Base-by-base conservation (phyloP, 2,329 filamentous ascomycete genomes). In the Aspergillus sp. region DNA sequence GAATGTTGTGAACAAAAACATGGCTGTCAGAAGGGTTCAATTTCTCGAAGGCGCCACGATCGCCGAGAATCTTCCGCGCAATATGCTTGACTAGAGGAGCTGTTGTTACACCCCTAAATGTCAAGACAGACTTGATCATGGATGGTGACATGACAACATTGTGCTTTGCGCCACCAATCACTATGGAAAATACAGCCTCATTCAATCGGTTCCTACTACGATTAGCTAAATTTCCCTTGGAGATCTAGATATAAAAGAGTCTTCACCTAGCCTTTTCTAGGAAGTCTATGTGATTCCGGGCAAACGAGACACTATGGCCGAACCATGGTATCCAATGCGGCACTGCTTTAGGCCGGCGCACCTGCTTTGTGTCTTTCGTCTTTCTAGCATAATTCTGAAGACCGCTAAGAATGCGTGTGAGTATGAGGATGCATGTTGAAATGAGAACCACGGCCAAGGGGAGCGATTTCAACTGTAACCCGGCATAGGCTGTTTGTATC, bases 281-380 rank as follows among this genome's bases (percentile, higher is more conserved):
- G 62, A 82, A 80, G 11, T 65, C 64, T 41, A 79, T 71, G 49
- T 78, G 76, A 41, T 79, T 68, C 65, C 79, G 75, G 19, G 77
- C 69, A 62, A 85, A 81, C 19, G 70, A 72, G 41, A 81, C 64
- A 6, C 79, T 75, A 73, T 88, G 83, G 40, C 84, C 82, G 8
- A 87, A 37, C 52, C 81, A 75, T 2, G 85, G 85, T 7, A 87
- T 68, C 82, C 83, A 88, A 70, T 87, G 87, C 27, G 84, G 83
- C 21, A 81, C 62, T 56, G 77, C 70, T 68, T 80, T 80, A 59
- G 83, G 77, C 54, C 71, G 72, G 62, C 68, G 68, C 41, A 69
- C 53, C 37, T 66, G 61, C n/a, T 65, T 64, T n/a, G 64, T 48
- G 46, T 62, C 45, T 48, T 23, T 60, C 35, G 53, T 55, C 19